Conservation (phyloP, 768 basidiomycete species). For the Suillus subaureus region DNA sequence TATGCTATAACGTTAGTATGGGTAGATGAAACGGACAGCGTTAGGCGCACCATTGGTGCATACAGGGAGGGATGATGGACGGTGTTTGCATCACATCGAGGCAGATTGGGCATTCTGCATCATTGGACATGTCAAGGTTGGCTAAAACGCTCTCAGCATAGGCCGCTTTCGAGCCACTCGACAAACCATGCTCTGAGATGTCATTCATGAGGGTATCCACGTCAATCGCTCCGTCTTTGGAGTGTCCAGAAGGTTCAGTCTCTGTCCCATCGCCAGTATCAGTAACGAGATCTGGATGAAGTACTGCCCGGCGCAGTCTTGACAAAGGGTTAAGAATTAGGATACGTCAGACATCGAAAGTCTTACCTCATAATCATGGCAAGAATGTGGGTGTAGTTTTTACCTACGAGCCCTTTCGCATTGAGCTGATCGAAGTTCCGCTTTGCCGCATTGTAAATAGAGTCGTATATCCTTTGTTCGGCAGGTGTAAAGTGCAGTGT, state of each 20-base stretch:
- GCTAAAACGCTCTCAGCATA: constrained; percentile 71
- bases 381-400: constrained; percentile 85
- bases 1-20: constrained; percentile 28
- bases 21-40: neutral
- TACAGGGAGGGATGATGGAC: constrained; percentile 71
- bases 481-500: constrained; percentile 77
- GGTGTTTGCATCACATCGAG: constrained; percentile 75
- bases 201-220: constrained; percentile 61
- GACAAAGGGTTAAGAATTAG: constrained; percentile 12
- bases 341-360: neutral
- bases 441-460: constrained; percentile 80
- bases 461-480: constrained; percentile 89
- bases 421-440: constrained; percentile 77
- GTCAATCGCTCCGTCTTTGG: constrained; percentile 46
- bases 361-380: constrained; percentile 92
- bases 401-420: constrained; percentile 75
- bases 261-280: constrained; percentile 47
- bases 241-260: constrained; percentile 33
- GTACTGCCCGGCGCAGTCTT: constrained; percentile 87
- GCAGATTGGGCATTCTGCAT: constrained; percentile 83
- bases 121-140: constrained; percentile 48
- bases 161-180: constrained; percentile 35
- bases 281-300: constrained; percentile 86
- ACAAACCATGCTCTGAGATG: constrained; percentile 42
- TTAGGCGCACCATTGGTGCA: constrained; percentile 66